Conservation (phyloP, 2,329 filamentous ascomycete genomes). For the Chlorencoelia australis region DNA sequence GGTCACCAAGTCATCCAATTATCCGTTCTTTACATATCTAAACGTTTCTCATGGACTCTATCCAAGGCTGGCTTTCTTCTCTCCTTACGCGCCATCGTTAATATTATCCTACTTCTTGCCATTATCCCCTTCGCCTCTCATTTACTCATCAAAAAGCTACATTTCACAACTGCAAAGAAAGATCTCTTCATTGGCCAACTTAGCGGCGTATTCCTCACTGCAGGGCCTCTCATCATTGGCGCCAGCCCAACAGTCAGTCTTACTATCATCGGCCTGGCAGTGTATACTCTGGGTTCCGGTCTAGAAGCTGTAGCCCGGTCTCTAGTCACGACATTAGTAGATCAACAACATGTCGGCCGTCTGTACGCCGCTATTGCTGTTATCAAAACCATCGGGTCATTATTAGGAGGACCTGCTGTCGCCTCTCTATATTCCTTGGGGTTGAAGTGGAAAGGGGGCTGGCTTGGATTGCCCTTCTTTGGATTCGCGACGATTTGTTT, state of each 20-base stretch:
- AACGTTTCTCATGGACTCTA: constrained; percentile 20
- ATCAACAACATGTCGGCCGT: constrained; percentile 19
- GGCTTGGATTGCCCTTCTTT: constrained; percentile 24
- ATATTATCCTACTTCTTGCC: constrained; percentile 18
- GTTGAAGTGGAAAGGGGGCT: constrained; percentile 16
- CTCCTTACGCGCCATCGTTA: constrained; percentile 20
- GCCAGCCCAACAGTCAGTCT: constrained; percentile 15
- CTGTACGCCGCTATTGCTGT: constrained; percentile 21
- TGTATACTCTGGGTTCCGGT: constrained; percentile 21
- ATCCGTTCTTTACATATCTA: constrained; percentile 21
- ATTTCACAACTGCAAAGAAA: constrained; percentile 14
- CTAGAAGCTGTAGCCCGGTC: constrained; percentile 14
- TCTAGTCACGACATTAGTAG: constrained; percentile 20
- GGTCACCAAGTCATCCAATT: constrained; percentile 11
- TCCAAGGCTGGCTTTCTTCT: constrained; percentile 17
- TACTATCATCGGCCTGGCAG: constrained; percentile 15
- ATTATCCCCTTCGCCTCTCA: constrained; percentile 19
- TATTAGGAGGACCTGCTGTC: constrained; percentile 18
- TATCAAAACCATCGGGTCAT: constrained; percentile 17
- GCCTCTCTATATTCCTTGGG: constrained; percentile 19
- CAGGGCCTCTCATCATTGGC: constrained; percentile 17
- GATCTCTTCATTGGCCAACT: constrained; percentile 19
- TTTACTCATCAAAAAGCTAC: constrained; percentile 10
- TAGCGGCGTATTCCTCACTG: constrained; percentile 13
- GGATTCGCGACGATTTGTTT: constrained; percentile 1